Evolutionary conservation across 768 basidiomycete genomes (phyloP), one percentile per base, ranked within the genome.

Genomic region (Daedaleopsis sinensis): DNA sequence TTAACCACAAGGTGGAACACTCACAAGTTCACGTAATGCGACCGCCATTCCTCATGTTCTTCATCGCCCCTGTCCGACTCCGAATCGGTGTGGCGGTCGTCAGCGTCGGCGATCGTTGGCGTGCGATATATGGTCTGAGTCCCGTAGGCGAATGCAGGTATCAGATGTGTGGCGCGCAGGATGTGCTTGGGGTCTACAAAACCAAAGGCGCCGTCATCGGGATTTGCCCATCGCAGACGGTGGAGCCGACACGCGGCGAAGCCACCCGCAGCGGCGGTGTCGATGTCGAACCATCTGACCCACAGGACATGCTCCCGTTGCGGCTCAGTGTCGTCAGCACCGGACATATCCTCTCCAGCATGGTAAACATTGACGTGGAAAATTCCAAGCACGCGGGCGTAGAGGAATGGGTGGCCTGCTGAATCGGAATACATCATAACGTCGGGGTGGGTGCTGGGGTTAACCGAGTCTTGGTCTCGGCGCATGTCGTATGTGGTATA

Each of bases 101-200:
- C 37, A 3, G 59, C 65, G 24, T 62, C 37, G 0, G 52, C 52
- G 9, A 42, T 44, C 1, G 46, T 53, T 3, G 44, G 44, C 5
- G n/a, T 16, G 1, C 13, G 8, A 8, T 19, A 8, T 1, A 18
- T 19, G 1, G 44, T 19, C 18, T 47, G 39, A 42, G 39, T 47
- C 3, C 46, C 46, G 38, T 71, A 62, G 5, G 46, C 24, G 50
- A 80, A 83, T 0, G 68, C 78, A 0, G 81, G 82, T 11, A 83
- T 74, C 3, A 84, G 61, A 61, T 84, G 82, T 2, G 64, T 68
- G 0, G 69, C 76, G 0, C 75, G 67, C n/a, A 84, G 67, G 6
- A 84, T 73, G 0, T 69, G 61, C 0, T 61, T 59, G 0, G 82
- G 84, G 58, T 83, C 73, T 0, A 84, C 19, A 43, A 84, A 84